These are phyloP conservation scores for Corniculantispora saksenae DNA, from an alignment of 2,329 filamentous ascomycete genomes.

Conservation along the genomic window DNA sequence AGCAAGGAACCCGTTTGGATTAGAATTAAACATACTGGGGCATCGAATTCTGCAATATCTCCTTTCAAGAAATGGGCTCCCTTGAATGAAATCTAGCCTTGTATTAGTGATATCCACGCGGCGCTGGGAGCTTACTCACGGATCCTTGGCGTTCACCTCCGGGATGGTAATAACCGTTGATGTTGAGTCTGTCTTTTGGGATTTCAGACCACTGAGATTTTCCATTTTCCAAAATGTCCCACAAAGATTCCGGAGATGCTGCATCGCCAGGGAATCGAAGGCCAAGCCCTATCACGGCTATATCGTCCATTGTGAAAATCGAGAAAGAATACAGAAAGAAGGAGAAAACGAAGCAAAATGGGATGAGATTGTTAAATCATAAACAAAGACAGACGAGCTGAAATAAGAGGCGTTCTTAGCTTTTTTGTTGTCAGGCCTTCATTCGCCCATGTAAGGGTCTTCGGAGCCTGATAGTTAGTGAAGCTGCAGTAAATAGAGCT, in stretches of 20 bases:
- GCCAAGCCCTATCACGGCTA: conserved; percentile 54
- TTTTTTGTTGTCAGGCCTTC: background rate
- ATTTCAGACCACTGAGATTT: conserved; percentile 52
- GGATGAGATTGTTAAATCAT: background rate
- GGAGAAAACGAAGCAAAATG: background rate
- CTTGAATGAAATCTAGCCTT: conserved; percentile 44
- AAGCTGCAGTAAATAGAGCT: background rate
- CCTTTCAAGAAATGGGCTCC: conserved; percentile 54
- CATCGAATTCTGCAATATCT: conserved; percentile 50
- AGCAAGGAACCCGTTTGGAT: background rate
- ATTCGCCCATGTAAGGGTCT: background rate
- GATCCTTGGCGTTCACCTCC: conserved; percentile 50
- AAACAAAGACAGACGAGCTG: background rate
- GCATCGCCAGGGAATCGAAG: conserved; percentile 55
- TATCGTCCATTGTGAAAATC: conserved; percentile 38
- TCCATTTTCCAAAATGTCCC: conserved; percentile 47
- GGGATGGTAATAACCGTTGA: conserved; percentile 56
- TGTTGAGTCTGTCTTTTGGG: conserved; percentile 50
- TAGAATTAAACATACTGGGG: conserved; percentile 39
- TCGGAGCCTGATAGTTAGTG: background rate
- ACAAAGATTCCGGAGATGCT: conserved; percentile 44
- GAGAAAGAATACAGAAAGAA: background rate
- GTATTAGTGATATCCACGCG: conserved; percentile 8
- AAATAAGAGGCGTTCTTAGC: background rate
- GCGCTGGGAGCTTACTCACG: conserved; percentile 34